phyloP scores from a whole-genome alignment of 495 filamentous ascomycete species.

The Podospora appendiculata region DNA sequence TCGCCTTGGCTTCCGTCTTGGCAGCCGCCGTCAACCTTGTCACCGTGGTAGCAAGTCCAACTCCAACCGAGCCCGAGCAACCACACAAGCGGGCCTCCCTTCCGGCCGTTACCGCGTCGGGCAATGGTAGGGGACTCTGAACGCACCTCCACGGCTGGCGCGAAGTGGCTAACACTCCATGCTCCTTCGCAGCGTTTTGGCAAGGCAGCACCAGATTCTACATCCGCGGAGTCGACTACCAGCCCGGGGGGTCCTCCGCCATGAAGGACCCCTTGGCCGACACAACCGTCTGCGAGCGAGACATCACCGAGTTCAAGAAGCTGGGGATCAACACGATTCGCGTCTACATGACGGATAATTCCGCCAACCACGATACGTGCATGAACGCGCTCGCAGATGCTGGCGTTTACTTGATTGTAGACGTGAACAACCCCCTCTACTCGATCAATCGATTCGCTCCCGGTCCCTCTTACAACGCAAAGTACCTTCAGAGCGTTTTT shows the following conservation, averaged over 20 bases:
- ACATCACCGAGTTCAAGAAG: constrained; percentile 76
- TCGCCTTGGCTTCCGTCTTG: constrained; percentile 39
- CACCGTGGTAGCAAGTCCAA: constrained; percentile 48
- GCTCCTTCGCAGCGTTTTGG: constrained; percentile 63
- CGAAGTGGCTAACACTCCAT: constrained; percentile 12
- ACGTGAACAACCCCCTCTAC: constrained; percentile 55
- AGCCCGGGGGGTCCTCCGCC: constrained; percentile 80
- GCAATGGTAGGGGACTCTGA: constrained; percentile 31
- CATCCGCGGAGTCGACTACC: constrained; percentile 91
- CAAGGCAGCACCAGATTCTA: constrained; percentile 79
- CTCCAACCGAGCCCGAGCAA: constrained; percentile 50
- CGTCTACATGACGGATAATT: constrained; percentile 91
- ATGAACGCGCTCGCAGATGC: constrained; percentile 75
- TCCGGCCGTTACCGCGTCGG: constrained; percentile 37
- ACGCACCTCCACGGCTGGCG: neutral
- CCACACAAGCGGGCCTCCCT: constrained; percentile 38
- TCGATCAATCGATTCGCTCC: constrained; percentile 78
- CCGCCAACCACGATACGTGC: constrained; percentile 70
- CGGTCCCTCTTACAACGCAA: constrained; percentile 72
- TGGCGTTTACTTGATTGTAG: constrained; percentile 86
- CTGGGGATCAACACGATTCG: constrained; percentile 87
- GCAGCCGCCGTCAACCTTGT: constrained; percentile 38
- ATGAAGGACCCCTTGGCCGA: constrained; percentile 76
- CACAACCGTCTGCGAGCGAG: constrained; percentile 61
- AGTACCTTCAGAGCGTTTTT: constrained; percentile 88